Evolutionary conservation across 2,329 filamentous ascomycete species (phyloP), one percentile per base, ranked within the genome.

Genomic region (Coniella vitis): DNA sequence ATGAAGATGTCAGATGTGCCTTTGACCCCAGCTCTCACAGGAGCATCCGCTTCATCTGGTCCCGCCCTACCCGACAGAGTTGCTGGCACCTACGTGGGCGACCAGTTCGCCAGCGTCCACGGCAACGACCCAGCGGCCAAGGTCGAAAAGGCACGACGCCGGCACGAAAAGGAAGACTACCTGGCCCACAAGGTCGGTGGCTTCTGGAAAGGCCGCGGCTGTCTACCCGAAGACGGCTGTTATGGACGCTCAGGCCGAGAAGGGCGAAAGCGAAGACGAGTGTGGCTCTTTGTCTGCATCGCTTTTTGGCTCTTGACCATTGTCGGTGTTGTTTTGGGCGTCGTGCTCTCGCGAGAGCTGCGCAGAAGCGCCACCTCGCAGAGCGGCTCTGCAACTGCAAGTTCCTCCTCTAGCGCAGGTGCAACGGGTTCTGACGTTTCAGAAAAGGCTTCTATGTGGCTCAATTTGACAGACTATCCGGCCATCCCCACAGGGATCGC

Each of bases 391-490:
- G 32, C 19, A 4, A 21, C 36, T 22, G 13, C 48, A 35, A 38
- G 47, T 31, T 25, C 29, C 32, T 37, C 47, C 39, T 22, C 19
- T 21, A 38, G 39, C 31, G 35, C 48, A 41, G 44, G 34, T 17
- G 47, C 36, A 13, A 25, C 16, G 22, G 46, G 32, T 45, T 40
- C 45, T 40, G 37, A 47, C 45, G 13, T 10, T 29, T 21, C 45
- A 29, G 29, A 36, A 16, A 22, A 47, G 45, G 20, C 20, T 9
- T 38, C 71, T 1, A 71, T 72, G 45, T 96, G 88, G 85, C 73
- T 95, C 49, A 95, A 95, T 61, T 64, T 94, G 53, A 94, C 90
- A 1, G 82, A 83, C 44, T 95, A 87, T 57, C 90, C 90, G 16
- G 85, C 90, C 0, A 87, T 96, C 60, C 88, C 87, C 2, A 91